phyloP scores from a whole-genome alignment of 352 stramenopile species.

The Aphanomyces invadans region DNA sequence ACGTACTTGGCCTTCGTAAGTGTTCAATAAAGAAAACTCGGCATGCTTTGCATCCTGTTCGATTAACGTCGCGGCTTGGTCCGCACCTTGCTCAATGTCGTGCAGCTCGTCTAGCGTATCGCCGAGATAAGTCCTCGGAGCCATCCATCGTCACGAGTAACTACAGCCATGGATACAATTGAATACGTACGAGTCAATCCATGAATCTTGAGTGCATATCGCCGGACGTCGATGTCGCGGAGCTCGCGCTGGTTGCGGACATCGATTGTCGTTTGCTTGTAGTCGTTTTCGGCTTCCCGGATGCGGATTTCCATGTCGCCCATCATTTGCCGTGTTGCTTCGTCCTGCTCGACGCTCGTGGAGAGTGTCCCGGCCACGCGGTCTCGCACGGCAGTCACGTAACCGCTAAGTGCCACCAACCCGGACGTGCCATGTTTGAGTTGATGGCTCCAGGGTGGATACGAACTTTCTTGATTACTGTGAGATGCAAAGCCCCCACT shows the following conservation, averaged over 20 bases:
- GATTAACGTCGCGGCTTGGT: conserved; percentile 19
- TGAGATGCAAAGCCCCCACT: no score
- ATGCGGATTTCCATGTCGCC: conserved; percentile 48
- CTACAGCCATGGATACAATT: no score
- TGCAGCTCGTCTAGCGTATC: conserved; percentile 26
- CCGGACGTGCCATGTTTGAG: conserved; percentile 37
- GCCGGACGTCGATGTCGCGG: conserved; percentile 28
- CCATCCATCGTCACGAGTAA: no score
- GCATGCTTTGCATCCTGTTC: conserved; percentile 24
- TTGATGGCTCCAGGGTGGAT: no score
- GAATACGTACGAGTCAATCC: conserved; percentile 36
- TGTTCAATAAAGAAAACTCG: conserved; percentile 20
- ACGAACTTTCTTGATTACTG: no score
- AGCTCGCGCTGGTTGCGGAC: conserved; percentile 36
- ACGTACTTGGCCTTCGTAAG: conserved; percentile 21
- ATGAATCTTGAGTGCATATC: conserved; percentile 32
- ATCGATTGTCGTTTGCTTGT: conserved; percentile 53
- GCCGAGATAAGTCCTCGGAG: no score
- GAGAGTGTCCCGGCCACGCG: conserved; percentile 33
- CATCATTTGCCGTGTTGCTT: conserved; percentile 28
- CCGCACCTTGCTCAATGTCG: conserved; percentile 21
- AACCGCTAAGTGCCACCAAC: conserved; percentile 34
- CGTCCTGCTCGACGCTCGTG: conserved; percentile 54
- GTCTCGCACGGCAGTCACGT: conserved; percentile 35
- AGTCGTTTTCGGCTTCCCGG: conserved; percentile 53